Conservation (phyloP, 73 alveolate genomes). For the Tetrahymena elliotti region DNA sequence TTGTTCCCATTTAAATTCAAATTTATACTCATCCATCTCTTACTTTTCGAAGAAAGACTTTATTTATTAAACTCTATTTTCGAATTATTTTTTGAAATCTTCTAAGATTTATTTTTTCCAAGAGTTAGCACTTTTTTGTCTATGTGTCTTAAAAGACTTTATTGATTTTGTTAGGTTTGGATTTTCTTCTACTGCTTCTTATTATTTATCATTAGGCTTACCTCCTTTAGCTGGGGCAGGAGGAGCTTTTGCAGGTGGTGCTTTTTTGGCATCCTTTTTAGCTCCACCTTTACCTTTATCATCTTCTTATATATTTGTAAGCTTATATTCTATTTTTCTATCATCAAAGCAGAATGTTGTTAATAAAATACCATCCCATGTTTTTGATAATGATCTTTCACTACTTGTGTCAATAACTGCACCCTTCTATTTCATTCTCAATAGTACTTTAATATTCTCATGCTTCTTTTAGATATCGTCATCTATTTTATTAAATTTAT, state of each 20-base stretch:
- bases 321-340: slow-evolving; percentile 4
- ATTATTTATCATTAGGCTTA: neutral
- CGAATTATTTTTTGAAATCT: slow-evolving; percentile 8
- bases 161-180: neutral
- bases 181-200: neutral
- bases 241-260: slow-evolving; percentile 11
- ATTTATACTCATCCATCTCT: slow-evolving; percentile 14
- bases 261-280: slow-evolving; percentile 26
- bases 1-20: slow-evolving; percentile 39
- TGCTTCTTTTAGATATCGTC: slow-evolving; percentile 37
- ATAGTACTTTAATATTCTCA: slow-evolving; percentile 30
- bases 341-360: slow-evolving; percentile 13
- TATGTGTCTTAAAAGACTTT: slow-evolving; percentile 25
- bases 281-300: slow-evolving; percentile 19
- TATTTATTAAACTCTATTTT: neutral
- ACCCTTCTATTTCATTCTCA: slow-evolving; percentile 31
- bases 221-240: slow-evolving; percentile 33
- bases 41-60: slow-evolving; percentile 8
- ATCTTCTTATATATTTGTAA: neutral
- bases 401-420: slow-evolving; percentile 30
- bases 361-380: slow-evolving; percentile 32
- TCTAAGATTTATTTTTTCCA: neutral
- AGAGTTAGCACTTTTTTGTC: slow-evolving; percentile 28
- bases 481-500: neutral
- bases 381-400: slow-evolving; percentile 24